phyloP scores from a whole-genome alignment of 306 rosid genomes.

The Phaseolus lunatus region DNA sequence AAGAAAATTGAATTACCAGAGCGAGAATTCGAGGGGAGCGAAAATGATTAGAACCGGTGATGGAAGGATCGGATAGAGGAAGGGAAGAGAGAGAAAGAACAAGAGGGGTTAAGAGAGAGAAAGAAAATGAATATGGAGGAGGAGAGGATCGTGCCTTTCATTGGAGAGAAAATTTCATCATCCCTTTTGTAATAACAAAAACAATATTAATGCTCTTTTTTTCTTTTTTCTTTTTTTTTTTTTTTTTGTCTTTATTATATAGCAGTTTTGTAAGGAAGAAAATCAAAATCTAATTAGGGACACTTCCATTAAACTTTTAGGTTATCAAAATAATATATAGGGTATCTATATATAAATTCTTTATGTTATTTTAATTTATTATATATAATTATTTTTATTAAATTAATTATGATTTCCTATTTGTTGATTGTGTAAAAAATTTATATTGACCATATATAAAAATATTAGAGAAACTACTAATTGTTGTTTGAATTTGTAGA shows the following conservation, averaged over 20 bases:
- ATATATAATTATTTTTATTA: background rate
- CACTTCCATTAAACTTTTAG: background rate
- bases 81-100: conserved; percentile 47
- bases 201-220: background rate
- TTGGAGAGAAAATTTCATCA: conserved; percentile 48
- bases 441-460: background rate
- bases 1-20: conserved; percentile 35
- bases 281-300: background rate
- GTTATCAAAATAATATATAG: background rate
- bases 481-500: background rate
- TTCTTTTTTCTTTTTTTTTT: background rate
- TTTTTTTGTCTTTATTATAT: conserved; percentile 1
- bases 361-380: background rate
- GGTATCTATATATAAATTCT: background rate
- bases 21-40: conserved; percentile 38
- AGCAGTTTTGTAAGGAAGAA: background rate
- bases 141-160: conserved; percentile 54
- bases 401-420: background rate
- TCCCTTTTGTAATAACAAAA: conserved; percentile 11
- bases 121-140: conserved; percentile 49
- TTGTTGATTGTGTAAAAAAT: too few species aligned
- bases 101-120: conserved; percentile 50
- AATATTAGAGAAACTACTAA: background rate
- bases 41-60: conserved; percentile 49
- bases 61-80: conserved; percentile 48